These are phyloP conservation scores for Micractinium conductrix DNA, from an alignment of 139 green algal genomes.

Conservation along the genomic window DNA sequence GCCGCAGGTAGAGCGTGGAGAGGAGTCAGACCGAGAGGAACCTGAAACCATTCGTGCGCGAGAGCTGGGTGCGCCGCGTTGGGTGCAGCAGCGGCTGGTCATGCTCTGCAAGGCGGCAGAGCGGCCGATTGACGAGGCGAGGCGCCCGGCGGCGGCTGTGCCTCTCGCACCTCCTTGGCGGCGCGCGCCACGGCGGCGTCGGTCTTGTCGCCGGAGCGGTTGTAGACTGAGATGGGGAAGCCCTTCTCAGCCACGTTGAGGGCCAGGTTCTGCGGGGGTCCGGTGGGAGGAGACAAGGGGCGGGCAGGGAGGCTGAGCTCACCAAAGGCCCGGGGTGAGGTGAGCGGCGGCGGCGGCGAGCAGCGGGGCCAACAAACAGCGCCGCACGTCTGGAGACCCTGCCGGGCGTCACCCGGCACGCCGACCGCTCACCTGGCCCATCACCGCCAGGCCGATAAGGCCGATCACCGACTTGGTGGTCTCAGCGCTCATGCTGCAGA, in stretches of 20 bases:
- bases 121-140: no score
- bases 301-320: no score
- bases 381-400: no score
- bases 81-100: no score
- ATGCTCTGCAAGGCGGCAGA: no score
- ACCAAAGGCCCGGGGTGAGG: neutral
- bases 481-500: slow-evolving; percentile 1
- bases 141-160: no score
- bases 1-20: no score
- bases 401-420: neutral
- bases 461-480: slow-evolving; percentile 76
- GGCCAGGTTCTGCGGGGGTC: slow-evolving; percentile 91
- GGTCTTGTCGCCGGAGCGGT: slow-evolving; percentile 94
- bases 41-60: no score
- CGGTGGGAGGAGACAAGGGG: neutral
- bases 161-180: slow-evolving; percentile 93
- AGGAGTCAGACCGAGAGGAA: no score
- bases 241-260: slow-evolving; percentile 99
- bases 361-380: neutral
- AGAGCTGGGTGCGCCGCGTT: no score
- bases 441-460: slow-evolving; percentile 96
- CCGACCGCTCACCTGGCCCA: slow-evolving; percentile 84
- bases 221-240: slow-evolving; percentile 98
- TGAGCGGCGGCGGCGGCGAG: neutral
- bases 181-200: slow-evolving; percentile 91